These are phyloP conservation scores for Colletotrichum phormii DNA, from an alignment of 2,329 filamentous ascomycete genomes.

Conservation along the genomic window DNA sequence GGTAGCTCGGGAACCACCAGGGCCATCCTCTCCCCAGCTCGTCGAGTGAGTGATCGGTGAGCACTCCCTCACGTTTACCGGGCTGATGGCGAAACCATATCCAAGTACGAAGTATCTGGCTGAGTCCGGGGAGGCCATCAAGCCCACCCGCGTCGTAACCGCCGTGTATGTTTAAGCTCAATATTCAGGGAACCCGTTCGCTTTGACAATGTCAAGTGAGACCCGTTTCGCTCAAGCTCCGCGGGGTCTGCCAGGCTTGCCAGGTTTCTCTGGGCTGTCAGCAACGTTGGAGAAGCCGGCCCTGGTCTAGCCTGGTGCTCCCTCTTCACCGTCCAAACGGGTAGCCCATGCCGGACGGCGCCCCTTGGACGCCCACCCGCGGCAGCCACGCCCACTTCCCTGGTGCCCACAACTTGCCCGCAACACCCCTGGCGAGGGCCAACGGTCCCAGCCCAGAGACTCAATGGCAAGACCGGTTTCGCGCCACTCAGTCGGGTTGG, in stretches of 20 bases:
- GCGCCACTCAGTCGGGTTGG: slow-evolving; percentile 4
- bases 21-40: not conserved
- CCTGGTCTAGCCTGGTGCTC: slow-evolving; percentile 18
- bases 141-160: not conserved
- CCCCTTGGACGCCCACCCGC: slow-evolving; percentile 24
- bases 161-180: slow-evolving; percentile 29
- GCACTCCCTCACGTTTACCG: not conserved
- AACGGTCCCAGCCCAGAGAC: not conserved
- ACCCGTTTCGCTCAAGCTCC: slow-evolving; percentile 34
- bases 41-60: not conserved
- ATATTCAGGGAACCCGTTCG: slow-evolving; percentile 22
- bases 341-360: slow-evolving; percentile 32
- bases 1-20: slow-evolving; percentile 3
- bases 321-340: slow-evolving; percentile 32
- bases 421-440: not conserved
- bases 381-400: slow-evolving; percentile 30
- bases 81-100: not conserved
- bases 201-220: slow-evolving; percentile 20
- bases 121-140: not conserved
- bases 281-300: slow-evolving; percentile 9
- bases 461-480: slow-evolving; percentile 22
- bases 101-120: not conserved
- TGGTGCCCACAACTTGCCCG: slow-evolving; percentile 9
- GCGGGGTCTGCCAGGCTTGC: slow-evolving; percentile 36
- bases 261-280: slow-evolving; percentile 31